Evolutionary conservation across 352 stramenopile genomes (phyloP), one percentile per base, ranked within the genome.

Genomic region (Phytophthora cryptogea): DNA sequence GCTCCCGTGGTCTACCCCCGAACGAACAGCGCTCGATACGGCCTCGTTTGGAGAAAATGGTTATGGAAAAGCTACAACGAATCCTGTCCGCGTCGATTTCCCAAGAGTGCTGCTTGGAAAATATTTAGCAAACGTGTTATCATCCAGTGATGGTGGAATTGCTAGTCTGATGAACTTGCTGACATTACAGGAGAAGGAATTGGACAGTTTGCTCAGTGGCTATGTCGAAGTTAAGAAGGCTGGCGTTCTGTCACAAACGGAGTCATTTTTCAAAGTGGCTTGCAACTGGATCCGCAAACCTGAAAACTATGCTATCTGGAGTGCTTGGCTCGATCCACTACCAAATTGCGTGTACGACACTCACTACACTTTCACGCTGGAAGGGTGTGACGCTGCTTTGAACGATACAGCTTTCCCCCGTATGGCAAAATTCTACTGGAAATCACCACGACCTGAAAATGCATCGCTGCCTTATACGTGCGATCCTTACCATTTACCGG

Each of bases 31-130:
- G 6, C 4, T 74, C n/a, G 23, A 70, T 16, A 80, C 76, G 1
- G 54, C 32, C 5, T 63, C 17, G 1, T 87, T 83, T 53, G 76
- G 78, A 2, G 76, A 88, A 47, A 60, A 81, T 40, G 76, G 78
- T 0, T 79, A 76, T 42, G 78, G 78, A 1, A 52, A 61, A 49
- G 32, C 62, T n/a, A 85, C 74, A 0, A 54, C 62, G 35, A 86
- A 86, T 27, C 68, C 63, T 0, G 68, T 86, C 4, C 26, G 49
- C 1, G 63, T 76, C 2, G 76, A 86, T 44, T 87, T 80, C 11
- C 72, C 76, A 13, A 48, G 39, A 1, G 41, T 68, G 4, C 27
- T 63, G 3, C 63, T 86, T 0, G 59, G 69, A 26, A 84, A 83
- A 46, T 85, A 78, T 39, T 28, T 46, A 28, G 51, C 51, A 0